Base-by-base conservation (phyloP, 106 monocot species). In the Acanthochlamys bracteata region DNA sequence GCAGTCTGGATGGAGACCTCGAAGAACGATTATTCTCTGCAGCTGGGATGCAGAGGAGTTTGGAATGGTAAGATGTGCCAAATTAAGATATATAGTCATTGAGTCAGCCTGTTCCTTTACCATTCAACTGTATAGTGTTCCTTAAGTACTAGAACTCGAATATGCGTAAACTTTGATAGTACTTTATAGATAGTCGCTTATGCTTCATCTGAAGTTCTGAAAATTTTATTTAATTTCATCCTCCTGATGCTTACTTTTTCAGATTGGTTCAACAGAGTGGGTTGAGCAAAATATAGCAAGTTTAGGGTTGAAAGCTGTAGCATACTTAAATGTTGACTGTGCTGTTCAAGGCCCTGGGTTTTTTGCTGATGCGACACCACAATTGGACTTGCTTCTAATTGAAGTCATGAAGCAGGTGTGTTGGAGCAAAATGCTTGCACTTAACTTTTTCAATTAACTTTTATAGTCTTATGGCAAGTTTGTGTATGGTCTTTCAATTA, bases 21-120 rank as follows among this genome's bases (percentile, higher is more conserved):
- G 80, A 52, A 85, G 96, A 52, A 88, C 88, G 42, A 88, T 98
- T 40, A 68, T 98, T 51, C 55, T 98, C 11, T 88, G 91, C 71
- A 98, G 88, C 63, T 98, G 96, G 96, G 96, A 98, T 76, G 96
- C 88, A 19, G 96, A 98, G 65, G 96, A 98, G 64, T 98, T 91
- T 71, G 88, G 91, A 72, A 83, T 91, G 91, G 96, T 91, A 66
- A 68, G 77, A 22, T 41, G 10, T 42, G 10, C n/a, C n/a, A n/a
- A n/a, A n/a, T n/a, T n/a, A n/a, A n/a, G n/a, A n/a, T n/a, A n/a
- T n/a, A n/a, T n/a, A n/a, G n/a, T n/a, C n/a, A n/a, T n/a, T n/a
- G n/a, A n/a, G n/a, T n/a, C n/a, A n/a, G n/a, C n/a, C n/a, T n/a
- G n/a, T n/a, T n/a, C n/a, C n/a, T n/a, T n/a, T n/a, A n/a, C n/a